These are phyloP conservation scores for Penicillium roqueforti DNA, from an alignment of 495 filamentous ascomycete species.

Conservation along the genomic window DNA sequence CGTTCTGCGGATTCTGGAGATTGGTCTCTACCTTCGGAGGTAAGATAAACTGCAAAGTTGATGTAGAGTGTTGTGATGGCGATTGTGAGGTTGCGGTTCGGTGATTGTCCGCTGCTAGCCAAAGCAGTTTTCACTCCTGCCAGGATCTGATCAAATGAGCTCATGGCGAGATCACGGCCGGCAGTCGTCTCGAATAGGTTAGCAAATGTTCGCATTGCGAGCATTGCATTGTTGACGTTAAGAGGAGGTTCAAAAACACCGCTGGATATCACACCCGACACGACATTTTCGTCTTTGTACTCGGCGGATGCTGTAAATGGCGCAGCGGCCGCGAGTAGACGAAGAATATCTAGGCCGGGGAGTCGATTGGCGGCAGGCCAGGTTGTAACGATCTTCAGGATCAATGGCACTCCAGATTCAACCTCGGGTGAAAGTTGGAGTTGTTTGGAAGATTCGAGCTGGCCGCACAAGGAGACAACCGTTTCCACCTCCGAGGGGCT, in stretches of 20 bases:
- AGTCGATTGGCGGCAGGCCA: constrained; percentile 80
- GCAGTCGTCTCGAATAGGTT: constrained; percentile 78
- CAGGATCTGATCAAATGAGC: constrained; percentile 55
- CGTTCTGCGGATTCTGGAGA: constrained; percentile 49
- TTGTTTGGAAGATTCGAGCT: constrained; percentile 50
- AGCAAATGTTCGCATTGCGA: constrained; percentile 73
- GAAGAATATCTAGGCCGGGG: constrained; percentile 80
- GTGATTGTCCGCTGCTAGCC: constrained; percentile 40
- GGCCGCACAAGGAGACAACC: constrained; percentile 51
- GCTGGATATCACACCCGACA: constrained; percentile 41
- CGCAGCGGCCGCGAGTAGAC: constrained; percentile 65
- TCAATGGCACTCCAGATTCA: constrained; percentile 49
- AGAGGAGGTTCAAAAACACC: constrained; percentile 55
- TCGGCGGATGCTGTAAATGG: constrained; percentile 56
- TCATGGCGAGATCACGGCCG: constrained; percentile 60
- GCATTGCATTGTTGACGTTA: constrained; percentile 75
- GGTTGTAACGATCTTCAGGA: constrained; percentile 61
- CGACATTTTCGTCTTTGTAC: constrained; percentile 51
- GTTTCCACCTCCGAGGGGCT: constrained; percentile 63
- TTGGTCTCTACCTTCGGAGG: constrained; percentile 30
- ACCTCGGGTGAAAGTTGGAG: constrained; percentile 34
- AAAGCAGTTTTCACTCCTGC: constrained; percentile 45
- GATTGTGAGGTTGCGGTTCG: constrained; percentile 77
- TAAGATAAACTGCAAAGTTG: constrained; percentile 72
- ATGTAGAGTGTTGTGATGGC: constrained; percentile 79